Evolutionary conservation across 164 flowering plant species (phyloP).

Genomic region (Nymphaea colorata): DNA sequence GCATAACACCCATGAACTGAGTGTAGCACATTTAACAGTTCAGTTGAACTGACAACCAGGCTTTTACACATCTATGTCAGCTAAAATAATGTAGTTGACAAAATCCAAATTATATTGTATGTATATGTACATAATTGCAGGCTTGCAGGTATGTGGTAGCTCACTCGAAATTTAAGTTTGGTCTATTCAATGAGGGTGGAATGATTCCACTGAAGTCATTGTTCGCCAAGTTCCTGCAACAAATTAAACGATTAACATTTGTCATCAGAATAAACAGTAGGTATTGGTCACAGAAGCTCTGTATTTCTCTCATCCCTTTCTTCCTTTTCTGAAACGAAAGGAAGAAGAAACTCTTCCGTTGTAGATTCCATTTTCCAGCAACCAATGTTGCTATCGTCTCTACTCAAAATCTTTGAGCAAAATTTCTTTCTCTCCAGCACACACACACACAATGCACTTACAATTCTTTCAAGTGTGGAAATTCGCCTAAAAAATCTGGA

Average conservation of each 20-base stretch:
- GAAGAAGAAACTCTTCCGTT: not conserved
- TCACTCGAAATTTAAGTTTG: too few species aligned
- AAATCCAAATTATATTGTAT: too few species aligned
- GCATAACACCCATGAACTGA: too few species aligned
- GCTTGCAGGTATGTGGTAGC: too few species aligned
- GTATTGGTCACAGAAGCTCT: not conserved
- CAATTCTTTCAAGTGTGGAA: not conserved
- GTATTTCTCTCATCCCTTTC: not conserved
- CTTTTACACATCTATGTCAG: too few species aligned
- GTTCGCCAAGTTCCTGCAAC: not conserved
- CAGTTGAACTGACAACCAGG: too few species aligned
- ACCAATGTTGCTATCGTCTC: not conserved
- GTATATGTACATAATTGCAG: too few species aligned
- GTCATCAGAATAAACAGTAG: not conserved
- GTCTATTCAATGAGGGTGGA: too few species aligned
- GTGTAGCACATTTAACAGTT: too few species aligned
- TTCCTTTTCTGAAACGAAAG: not conserved
- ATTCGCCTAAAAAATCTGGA: not conserved
- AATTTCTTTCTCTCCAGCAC: not conserved
- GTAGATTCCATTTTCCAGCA: not conserved
- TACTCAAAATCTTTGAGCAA: too few species aligned
- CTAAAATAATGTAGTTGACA: too few species aligned
- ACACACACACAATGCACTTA: not conserved
- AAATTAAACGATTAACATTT: too few species aligned
- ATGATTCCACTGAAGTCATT: not conserved